phyloP scores from a whole-genome alignment of 2,329 filamentous ascomycete species.

The Aspergillus candidus region DNA sequence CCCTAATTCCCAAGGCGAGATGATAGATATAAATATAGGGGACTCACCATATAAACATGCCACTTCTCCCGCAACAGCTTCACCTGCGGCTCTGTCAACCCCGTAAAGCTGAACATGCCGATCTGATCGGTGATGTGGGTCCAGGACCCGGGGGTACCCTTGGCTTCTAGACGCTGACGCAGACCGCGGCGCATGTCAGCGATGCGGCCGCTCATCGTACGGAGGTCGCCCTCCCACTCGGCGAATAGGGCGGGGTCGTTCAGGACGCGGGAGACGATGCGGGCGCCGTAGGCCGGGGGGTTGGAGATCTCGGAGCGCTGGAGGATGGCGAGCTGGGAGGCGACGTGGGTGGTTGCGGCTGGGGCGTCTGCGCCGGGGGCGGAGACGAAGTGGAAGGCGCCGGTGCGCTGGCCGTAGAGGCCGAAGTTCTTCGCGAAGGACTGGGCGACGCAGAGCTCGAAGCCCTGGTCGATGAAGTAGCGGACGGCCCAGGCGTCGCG shows the following conservation, averaged over 20 bases:
- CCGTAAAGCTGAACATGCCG: conserved; percentile 92
- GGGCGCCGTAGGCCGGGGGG: conserved; percentile 87
- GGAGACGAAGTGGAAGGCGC: conserved; percentile 91
- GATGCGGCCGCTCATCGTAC: conserved; percentile 93
- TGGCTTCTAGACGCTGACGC: conserved; percentile 71
- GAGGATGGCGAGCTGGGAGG: conserved; percentile 84
- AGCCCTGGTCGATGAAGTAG: conserved; percentile 90
- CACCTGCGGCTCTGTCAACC: conserved; percentile 47
- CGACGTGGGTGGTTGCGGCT: conserved; percentile 58
- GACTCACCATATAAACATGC: conserved; percentile 45
- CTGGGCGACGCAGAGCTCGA: conserved; percentile 56
- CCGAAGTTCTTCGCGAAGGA: conserved; percentile 65
- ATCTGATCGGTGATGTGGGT: conserved; percentile 98
- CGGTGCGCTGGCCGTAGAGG: conserved; percentile 91
- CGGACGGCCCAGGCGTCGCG: conserved; percentile 87
- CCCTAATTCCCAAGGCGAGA: neutral
- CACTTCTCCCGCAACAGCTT: conserved; percentile 41
- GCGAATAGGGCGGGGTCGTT: conserved; percentile 76
- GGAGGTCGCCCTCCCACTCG: conserved; percentile 88
- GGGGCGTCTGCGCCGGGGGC: conserved; percentile 62
- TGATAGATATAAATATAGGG: neutral
- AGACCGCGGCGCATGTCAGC: conserved; percentile 80
- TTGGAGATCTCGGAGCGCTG: conserved; percentile 98
- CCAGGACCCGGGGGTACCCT: conserved; percentile 85
- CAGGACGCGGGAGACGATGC: conserved; percentile 76